Base-by-base conservation (phyloP, 2,329 filamentous ascomycete genomes). In the Colletotrichum siamense region DNA sequence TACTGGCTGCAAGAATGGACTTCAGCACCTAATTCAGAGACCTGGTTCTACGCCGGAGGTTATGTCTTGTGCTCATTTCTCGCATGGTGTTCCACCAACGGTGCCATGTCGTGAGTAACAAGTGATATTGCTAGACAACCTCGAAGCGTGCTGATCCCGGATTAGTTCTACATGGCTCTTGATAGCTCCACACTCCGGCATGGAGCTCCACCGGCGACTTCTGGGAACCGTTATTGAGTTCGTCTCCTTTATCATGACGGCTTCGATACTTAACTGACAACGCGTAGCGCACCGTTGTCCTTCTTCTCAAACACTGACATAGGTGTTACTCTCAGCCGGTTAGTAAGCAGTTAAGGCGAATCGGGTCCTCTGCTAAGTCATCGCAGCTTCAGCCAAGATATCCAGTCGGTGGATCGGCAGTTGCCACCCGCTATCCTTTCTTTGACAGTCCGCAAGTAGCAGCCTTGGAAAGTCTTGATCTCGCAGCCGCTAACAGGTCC, bases 301-400 rank as follows among this genome's bases (percentile, higher is more conserved):
- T 79, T 79, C 26, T 79, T 82, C 75, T 78, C 79, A 24, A 67
- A 62, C 0, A 81, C 78, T 7, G 79, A 81, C 52, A 75, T 64
- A 6, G 79, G 80, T 15, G 71, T 71, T 0, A 76, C 77, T 6
- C 44, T 78, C 8, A 79, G 79, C 63, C 77, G 81, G 49, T 72
- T 2, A 4, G 72, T 55, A 9, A 9, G 22, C 10, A 28, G 16
- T 4, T 15, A 15, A 5, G 16, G 5, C 26, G 10, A 6, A 18
- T 44, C 5, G 8, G 8, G 34, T 16, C 3, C 18, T 5, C n/a
- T 34, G 52, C 36, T 73, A 30, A 75, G 3, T 15, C 13, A 5
- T 61, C 7, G 6, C 16, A 72, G 73, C 4, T 82, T 83, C 65
- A 81, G 80, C n/a, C 81, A 81, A 61, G 81, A 82, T 49, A 78